Evolutionary conservation across 192 early-diverging fungal genomes (phyloP).

Genomic region (Geranomyces variabilis): DNA sequence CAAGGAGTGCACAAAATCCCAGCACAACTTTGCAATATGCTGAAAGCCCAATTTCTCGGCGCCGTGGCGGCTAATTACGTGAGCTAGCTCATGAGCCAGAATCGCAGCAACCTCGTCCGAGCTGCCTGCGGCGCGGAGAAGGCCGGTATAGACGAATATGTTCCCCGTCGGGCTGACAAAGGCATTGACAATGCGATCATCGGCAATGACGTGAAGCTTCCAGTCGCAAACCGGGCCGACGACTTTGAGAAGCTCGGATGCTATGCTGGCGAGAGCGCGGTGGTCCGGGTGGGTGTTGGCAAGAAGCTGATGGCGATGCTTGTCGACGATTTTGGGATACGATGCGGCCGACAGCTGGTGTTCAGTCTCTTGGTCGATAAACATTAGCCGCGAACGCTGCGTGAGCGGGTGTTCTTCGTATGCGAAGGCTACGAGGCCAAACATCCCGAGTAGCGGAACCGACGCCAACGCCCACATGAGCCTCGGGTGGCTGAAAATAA

Average conservation of each 20-base stretch:
- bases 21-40: constrained; percentile 21
- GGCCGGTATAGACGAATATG: constrained; percentile 51
- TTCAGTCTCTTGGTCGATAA: constrained; percentile 41
- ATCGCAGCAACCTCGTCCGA: constrained; percentile 43
- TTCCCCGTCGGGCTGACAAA: constrained; percentile 46
- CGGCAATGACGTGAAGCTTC: constrained; percentile 45
- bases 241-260: constrained; percentile 26
- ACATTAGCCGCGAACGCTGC: constrained; percentile 44
- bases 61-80: constrained; percentile 42
- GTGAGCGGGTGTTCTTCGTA: constrained; percentile 36
- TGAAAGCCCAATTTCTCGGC: constrained; percentile 43
- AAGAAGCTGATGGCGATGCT: constrained; percentile 24
- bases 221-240: constrained; percentile 41
- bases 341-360: constrained; percentile 31
- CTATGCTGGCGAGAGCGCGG: constrained; percentile 6
- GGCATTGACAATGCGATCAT: constrained; percentile 44
- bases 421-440: constrained; percentile 16
- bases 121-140: constrained; percentile 24
- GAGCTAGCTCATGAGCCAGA: constrained; percentile 47
- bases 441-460: constrained; percentile 18
- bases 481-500: constrained; percentile 20
- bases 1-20: constrained; percentile 40
- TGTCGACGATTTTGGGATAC: constrained; percentile 14
- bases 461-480: constrained; percentile 29
- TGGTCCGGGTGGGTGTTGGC: constrained; percentile 22